Evolutionary conservation across 192 early-diverging fungal genomes (phyloP), one percentile per base, ranked within the genome.

Genomic region (Dimargaris verticillata): DNA sequence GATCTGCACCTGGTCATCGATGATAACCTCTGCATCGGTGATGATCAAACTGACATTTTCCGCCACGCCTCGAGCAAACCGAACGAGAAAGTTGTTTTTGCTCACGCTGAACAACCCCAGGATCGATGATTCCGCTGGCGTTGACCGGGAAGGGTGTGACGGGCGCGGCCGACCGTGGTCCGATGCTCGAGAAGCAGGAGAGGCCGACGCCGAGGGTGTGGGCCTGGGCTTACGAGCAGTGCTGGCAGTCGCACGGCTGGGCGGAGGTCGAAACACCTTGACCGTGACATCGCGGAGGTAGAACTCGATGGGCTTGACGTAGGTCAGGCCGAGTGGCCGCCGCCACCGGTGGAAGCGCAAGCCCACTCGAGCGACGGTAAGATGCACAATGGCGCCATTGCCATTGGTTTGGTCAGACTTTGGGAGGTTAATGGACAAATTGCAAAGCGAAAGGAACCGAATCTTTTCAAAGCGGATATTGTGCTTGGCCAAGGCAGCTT

Each of bases 21-120:
- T 25, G 57, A 59, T 59, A 18, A 59, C 57, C 17, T 59, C 57
- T n/a, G 57, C 57, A n/a, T 59, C 57, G 57, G 57, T 43, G 57
- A 59, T 41, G 43, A 33, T 59, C 22, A 59, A 33, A 26, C 57
- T 42, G 5, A 59, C 57, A 43, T 59, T 59, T 33, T 59, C 57
- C 2, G 25, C 57, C 15, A 59, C 42, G n/a, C 20, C 28, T 15
- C 57, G 57, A 5, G 41, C 57, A 2, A 59, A 59, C 4, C 42
- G 33, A 4, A 59, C 57, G 17, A 59, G 25, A 6, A 59, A n/a
- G n/a, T 59, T 59, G 57, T 59, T 59, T 43, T 59, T 59, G 18
- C 57, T 59, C 5, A 59, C 25, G 7, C n/a, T 41, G 42, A 59
- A 59, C 41, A 59, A 9, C 13, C 57, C 57, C 17, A 33, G 15